phyloP scores from a whole-genome alignment of 345 rosid genomes.

The Leavenworthia alabamica region DNA sequence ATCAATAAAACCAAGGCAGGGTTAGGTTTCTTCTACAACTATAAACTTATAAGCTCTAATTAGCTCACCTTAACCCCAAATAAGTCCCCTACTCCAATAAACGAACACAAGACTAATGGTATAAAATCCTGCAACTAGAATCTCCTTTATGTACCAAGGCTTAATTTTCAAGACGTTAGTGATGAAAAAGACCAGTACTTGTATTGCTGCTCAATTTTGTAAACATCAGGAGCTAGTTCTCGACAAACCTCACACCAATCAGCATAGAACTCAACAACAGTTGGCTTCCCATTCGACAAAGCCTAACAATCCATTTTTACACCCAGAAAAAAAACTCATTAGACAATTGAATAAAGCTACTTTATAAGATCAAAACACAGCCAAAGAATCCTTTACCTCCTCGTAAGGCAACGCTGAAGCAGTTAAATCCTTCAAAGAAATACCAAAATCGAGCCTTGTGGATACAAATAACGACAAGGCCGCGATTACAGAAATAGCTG shows the following conservation, averaged over 20 bases:
- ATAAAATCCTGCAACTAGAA: background rate
- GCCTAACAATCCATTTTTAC: conserved; percentile 44
- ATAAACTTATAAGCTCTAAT: background rate
- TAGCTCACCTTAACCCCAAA: too few species aligned
- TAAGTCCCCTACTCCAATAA: background rate
- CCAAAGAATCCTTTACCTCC: conserved; percentile 37
- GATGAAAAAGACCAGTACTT: conserved; percentile 41
- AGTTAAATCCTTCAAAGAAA: conserved; percentile 68
- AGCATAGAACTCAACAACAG: conserved; percentile 93
- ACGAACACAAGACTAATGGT: background rate
- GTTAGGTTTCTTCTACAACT: background rate
- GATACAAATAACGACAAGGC: conserved; percentile 60
- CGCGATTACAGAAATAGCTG: conserved; percentile 42
- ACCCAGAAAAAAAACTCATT: background rate
- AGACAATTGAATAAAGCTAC: background rate
- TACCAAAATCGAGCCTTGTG: conserved; percentile 61
- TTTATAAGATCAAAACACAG: background rate
- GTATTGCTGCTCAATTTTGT: conserved; percentile 89
- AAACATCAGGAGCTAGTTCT: conserved; percentile 88
- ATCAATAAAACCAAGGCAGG: background rate
- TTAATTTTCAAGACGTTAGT: background rate
- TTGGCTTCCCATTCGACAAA: conserved; percentile 85
- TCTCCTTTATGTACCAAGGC: background rate
- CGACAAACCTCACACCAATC: conserved; percentile 98
- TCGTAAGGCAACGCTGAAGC: conserved; percentile 66